Base-by-base conservation (phyloP, 2,329 filamentous ascomycete genomes). In the Penicillium vulpinum region DNA sequence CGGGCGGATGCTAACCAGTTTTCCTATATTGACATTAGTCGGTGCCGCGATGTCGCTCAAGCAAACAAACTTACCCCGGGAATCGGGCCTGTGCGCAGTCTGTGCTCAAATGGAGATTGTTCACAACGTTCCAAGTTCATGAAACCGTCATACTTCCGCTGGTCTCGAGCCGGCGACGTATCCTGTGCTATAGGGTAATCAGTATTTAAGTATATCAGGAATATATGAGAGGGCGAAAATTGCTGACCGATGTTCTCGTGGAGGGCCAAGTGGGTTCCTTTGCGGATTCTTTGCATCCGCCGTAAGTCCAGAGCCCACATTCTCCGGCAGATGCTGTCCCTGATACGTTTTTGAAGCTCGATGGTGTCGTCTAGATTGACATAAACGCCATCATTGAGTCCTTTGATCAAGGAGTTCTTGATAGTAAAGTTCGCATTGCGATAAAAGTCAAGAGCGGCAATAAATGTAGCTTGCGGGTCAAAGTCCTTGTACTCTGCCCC, bases 301-400 rank as follows among this genome's bases (percentile, higher is more conserved):
- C 75, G 70, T 33, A 72, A 70, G 51, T 80, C 76, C 31, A 80
- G 61, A 22, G 73, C 74, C 67, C 71, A 78, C 66, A 79, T 72
- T 41, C 70, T 74, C 47, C 73, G 72, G 54, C 74, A 77, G 41
- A 78, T 69, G 53, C 76, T 78, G 18, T 73, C 64, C 22, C 67
- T 71, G 43, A 79, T 63, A 33, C 67, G 67, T 31, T 66, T 71
- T 54, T 76, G 73, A 46, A 78, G 68, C 10, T 75, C 70, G 49
- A 78, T 76, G 22, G 73, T 72, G 28, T 76, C 75, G 57, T 75
- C 68, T n/a, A 77, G 70, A 59, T 78, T 78, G 47, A 73, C 67
- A 60, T 79, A 80, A 57, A 71, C 75, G 39, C 76, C 77, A 50
- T 75, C 67, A 3, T 75, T 70, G 44, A 80, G 59, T 3, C 77